phyloP scores from a whole-genome alignment of 106 monocot species.

The Ottelia alismoides region DNA sequence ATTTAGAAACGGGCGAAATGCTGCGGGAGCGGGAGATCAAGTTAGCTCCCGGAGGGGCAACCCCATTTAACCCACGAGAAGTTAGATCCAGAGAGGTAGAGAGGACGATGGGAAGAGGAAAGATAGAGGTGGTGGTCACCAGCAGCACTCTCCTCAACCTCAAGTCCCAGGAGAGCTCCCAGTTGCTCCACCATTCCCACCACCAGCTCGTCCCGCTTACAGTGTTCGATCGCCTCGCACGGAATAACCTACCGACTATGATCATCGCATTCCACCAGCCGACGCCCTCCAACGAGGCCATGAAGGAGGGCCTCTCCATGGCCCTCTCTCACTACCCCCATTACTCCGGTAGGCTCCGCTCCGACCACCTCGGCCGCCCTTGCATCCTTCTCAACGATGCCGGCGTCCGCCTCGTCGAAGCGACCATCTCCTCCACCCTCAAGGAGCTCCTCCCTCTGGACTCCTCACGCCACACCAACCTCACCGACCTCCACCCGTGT shows the following conservation, averaged over 20 bases:
- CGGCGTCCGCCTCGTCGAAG: conserved; percentile 5
- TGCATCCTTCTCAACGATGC: conserved; percentile 1
- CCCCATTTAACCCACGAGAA: too few species aligned
- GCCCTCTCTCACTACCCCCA: conserved; percentile 8
- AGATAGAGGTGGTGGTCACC: too few species aligned
- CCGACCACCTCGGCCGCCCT: background rate
- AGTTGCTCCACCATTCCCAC: too few species aligned
- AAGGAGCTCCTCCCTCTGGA: conserved; percentile 1
- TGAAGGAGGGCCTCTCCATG: conserved; percentile 4
- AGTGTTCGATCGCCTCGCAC: conserved; percentile 3
- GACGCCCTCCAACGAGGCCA: conserved; percentile 4
- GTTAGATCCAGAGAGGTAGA: too few species aligned
- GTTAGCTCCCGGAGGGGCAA: too few species aligned
- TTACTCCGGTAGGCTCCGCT: background rate
- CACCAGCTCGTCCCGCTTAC: background rate
- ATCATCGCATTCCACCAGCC: conserved; percentile 4
- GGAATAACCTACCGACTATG: background rate
- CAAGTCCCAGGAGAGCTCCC: too few species aligned
- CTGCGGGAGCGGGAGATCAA: too few species aligned
- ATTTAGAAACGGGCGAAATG: too few species aligned
- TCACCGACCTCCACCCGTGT: background rate
- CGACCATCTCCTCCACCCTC: background rate
- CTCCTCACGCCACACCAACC: background rate
- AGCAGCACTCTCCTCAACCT: too few species aligned
- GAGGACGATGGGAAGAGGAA: too few species aligned